Conservation (phyloP, 148 eudicot species). For the Camellia lanceoleosa region DNA sequence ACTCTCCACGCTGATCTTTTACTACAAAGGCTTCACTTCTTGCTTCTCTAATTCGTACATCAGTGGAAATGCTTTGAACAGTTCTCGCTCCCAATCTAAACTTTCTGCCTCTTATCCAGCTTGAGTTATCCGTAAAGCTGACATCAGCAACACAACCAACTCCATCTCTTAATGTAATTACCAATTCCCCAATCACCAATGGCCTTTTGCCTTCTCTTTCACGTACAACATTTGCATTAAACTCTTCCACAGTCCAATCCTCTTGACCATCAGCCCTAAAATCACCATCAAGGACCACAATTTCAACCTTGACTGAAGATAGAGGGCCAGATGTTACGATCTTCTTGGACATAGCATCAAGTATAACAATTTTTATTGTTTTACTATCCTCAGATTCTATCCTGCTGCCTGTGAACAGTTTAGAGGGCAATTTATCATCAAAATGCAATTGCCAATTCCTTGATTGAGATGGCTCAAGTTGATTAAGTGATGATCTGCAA, state of each 20-base stretch:
- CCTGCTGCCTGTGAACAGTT: conserved; percentile 54
- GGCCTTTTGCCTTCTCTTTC: conserved; percentile 84
- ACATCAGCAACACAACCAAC: conserved; percentile 49
- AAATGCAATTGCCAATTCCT: conserved; percentile 51
- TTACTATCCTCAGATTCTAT: conserved; percentile 40
- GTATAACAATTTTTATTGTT: conserved; percentile 44
- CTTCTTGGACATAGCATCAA: conserved; percentile 42
- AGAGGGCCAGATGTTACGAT: conserved; percentile 38
- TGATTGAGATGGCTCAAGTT: conserved; percentile 32
- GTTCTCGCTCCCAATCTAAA: conserved; percentile 65
- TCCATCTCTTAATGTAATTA: conserved; percentile 43
- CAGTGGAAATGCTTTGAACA: conserved; percentile 29
- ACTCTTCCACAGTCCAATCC: conserved; percentile 57
- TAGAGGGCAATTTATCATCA: conserved; percentile 40
- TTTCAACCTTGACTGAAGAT: conserved; percentile 48
- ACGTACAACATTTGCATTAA: conserved; percentile 32
- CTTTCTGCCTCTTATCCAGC: conserved; percentile 75
- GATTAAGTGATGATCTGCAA: conserved; percentile 36
- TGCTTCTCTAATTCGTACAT: conserved; percentile 57
- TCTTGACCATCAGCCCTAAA: conserved; percentile 49
- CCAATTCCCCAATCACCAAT: conserved; percentile 51
- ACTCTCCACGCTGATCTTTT: conserved; percentile 86
- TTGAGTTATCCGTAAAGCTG: conserved; percentile 74
- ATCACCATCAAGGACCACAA: conserved; percentile 62
- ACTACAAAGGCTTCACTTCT: conserved; percentile 69